Percentiles rank a stretch among this genome's conserved stretches.
Evolutionary conservation across 2,329 filamentous ascomycete species (phyloP).

Genomic region (Ceratocystis diversiconidia): DNA sequence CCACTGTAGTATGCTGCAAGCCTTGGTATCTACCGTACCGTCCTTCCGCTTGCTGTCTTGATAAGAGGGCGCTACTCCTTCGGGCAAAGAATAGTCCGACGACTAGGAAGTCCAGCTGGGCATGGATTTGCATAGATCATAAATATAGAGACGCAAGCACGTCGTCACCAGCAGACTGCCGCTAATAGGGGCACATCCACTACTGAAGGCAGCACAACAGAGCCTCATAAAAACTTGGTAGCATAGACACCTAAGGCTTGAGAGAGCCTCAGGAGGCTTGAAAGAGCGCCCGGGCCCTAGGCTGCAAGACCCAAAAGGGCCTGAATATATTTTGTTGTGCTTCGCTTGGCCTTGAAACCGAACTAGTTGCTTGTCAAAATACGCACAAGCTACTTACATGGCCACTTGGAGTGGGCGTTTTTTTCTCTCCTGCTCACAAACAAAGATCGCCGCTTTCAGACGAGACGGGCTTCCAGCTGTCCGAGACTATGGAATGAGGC

Average conservation of each 20-base stretch:
- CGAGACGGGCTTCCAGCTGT: not conserved
- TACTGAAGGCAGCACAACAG: not conserved
- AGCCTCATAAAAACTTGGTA: not conserved
- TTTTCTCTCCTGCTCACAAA: not conserved
- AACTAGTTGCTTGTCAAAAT: no score
- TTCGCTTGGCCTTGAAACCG: no score
- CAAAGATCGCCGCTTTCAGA: not conserved
- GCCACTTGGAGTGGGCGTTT: not conserved
- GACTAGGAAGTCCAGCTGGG: not conserved
- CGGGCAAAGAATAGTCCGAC: not conserved
- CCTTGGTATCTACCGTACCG: not conserved
- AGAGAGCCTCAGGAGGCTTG: not conserved
- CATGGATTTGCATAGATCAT: not conserved
- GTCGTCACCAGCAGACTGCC: not conserved
- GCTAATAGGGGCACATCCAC: not conserved
- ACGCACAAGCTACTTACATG: no score
- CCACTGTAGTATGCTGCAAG: not conserved
- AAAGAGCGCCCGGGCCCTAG: no score
- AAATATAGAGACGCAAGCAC: not conserved
- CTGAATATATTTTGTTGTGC: no score
- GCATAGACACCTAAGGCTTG: not conserved
- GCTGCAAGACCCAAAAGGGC: no score
- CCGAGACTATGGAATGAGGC: slow-evolving; percentile 8
- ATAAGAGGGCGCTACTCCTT: not conserved
- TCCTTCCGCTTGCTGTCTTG: not conserved